Evolutionary conservation across 179 eudicot genomes (phyloP).

Genomic region (Nepenthes alata): DNA sequence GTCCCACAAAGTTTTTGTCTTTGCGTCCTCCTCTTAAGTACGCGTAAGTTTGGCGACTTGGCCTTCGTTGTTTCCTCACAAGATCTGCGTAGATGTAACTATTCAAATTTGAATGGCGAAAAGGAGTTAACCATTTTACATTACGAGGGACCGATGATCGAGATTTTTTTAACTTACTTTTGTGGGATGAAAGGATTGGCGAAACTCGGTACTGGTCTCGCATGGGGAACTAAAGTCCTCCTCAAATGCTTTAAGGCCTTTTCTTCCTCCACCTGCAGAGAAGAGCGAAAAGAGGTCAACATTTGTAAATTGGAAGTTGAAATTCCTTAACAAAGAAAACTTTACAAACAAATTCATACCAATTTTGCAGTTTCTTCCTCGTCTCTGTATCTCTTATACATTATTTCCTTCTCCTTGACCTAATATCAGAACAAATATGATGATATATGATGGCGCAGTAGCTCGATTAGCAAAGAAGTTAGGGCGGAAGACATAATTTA

Average conservation of each 20-base stretch:
- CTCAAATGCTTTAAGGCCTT: slow-evolving; percentile 88
- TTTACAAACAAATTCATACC: slow-evolving; percentile 16
- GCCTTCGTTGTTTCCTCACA: slow-evolving; percentile 55
- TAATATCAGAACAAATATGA: slow-evolving; percentile 8
- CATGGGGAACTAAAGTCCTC: slow-evolving; percentile 85
- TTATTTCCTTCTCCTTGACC: slow-evolving; percentile 75
- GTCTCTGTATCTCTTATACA: slow-evolving; percentile 86
- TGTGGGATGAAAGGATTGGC: slow-evolving; percentile 67
- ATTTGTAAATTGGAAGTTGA: not conserved
- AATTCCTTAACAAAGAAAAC: not conserved
- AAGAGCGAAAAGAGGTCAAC: not conserved
- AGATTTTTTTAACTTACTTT: slow-evolving; percentile 32
- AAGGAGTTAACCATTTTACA: not conserved
- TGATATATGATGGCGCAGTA: not conserved
- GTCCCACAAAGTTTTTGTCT: slow-evolving; percentile 25
- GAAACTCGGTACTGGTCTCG: slow-evolving; percentile 80
- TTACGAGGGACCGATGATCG: not conserved
- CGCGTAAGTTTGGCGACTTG: slow-evolving; percentile 58
- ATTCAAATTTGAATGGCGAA: not conserved
- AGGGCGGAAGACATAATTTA: not conserved
- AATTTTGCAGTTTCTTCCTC: slow-evolving; percentile 74
- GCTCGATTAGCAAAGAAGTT: not conserved
- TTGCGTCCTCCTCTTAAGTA: slow-evolving; percentile 36
- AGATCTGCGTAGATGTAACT: slow-evolving; percentile 31
- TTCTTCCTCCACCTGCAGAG: slow-evolving; percentile 90